Conservation (phyloP, 257 asterid species). For the Gynochthodes officinalis region DNA sequence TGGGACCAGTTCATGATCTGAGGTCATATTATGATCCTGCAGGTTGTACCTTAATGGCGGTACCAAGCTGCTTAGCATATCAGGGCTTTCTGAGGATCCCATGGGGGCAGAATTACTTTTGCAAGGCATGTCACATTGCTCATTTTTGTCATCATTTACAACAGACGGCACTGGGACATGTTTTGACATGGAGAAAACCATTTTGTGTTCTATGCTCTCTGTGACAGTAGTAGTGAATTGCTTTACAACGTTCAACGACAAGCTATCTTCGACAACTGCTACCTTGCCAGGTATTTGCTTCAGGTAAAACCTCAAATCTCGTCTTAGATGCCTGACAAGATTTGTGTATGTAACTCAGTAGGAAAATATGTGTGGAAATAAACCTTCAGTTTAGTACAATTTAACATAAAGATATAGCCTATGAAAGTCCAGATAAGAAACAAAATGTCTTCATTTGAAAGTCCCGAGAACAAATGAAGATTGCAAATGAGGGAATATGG, state of each 20-base stretch:
- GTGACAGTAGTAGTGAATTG: constrained; percentile 31
- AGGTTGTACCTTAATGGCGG: constrained; percentile 18
- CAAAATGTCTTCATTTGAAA: not conserved
- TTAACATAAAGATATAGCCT: not conserved
- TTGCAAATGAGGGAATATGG: not conserved
- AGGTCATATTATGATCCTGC: constrained; percentile 33
- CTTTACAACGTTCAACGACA: constrained; percentile 38
- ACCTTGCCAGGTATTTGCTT: constrained; percentile 68
- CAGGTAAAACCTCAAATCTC: constrained; percentile 58
- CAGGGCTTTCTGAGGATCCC: constrained; percentile 40
- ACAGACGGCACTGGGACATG: constrained; percentile 39
- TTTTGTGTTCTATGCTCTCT: constrained; percentile 38
- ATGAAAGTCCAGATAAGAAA: not conserved
- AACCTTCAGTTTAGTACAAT: not conserved
- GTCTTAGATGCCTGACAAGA: constrained; percentile 56
- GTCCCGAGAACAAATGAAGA: not conserved
- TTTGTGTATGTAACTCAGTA: not conserved
- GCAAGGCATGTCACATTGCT: constrained; percentile 29
- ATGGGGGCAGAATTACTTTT: constrained; percentile 16
- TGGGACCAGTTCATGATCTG: constrained; percentile 31
- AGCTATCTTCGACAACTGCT: constrained; percentile 57
- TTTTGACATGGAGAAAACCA: constrained; percentile 49
- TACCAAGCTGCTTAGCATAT: constrained; percentile 29
- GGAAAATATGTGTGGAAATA: not conserved
- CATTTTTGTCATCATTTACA: constrained; percentile 33